Evolutionary conservation across 2,329 filamentous ascomycete species (phyloP).

Genomic region (Leptographium wingfieldii): DNA sequence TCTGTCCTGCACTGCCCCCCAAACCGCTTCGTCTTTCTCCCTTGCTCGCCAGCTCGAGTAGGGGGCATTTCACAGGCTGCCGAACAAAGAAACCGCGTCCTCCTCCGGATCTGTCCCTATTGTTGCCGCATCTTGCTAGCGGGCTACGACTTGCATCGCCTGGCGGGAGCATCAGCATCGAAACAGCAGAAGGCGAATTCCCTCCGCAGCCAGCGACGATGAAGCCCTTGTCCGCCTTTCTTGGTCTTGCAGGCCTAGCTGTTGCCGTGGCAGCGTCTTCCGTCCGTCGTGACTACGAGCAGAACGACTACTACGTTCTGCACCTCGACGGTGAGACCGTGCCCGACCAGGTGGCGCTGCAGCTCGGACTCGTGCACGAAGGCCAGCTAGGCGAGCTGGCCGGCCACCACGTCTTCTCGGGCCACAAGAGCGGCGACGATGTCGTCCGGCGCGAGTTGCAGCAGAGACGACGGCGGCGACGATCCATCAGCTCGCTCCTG

Average conservation of each 20-base stretch:
- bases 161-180: background rate
- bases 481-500: conserved; percentile 21
- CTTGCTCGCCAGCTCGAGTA: no score
- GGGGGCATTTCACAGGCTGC: no score
- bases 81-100: background rate
- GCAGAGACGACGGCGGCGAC: conserved; percentile 45
- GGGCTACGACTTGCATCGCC: background rate
- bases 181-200: background rate
- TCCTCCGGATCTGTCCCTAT: background rate
- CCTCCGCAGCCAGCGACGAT: conserved; percentile 19
- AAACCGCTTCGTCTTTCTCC: no score
- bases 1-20: no score
- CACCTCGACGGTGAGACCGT: conserved; percentile 57
- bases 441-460: conserved; percentile 41
- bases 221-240: conserved; percentile 36
- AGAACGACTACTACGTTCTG: conserved; percentile 86
- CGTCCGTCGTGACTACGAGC: conserved; percentile 56
- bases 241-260: conserved; percentile 41
- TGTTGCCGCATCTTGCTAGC: background rate
- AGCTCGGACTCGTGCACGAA: conserved; percentile 67
- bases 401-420: conserved; percentile 75
- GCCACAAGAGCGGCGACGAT: conserved; percentile 49
- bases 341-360: conserved; percentile 56
- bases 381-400: conserved; percentile 66
- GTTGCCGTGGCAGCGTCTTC: conserved; percentile 27